phyloP scores from a whole-genome alignment of 1,284 basidiomycete genomes.

The Gomphus sp. region DNA sequence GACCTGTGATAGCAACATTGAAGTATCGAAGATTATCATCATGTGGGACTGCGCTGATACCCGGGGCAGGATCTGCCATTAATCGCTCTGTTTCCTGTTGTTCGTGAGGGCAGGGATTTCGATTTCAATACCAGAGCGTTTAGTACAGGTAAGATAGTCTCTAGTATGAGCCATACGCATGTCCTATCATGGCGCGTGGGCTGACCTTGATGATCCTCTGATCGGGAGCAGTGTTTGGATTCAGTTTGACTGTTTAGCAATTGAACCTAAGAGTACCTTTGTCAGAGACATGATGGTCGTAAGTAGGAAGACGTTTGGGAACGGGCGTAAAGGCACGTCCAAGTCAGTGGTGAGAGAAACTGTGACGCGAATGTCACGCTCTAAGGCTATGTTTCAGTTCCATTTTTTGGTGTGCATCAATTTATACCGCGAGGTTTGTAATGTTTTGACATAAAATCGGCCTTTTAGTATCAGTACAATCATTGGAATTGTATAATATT shows the following conservation, averaged over 20 bases:
- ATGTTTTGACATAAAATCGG: too few relatives aligned
- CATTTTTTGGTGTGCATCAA: too few relatives aligned
- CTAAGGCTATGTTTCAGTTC: too few relatives aligned
- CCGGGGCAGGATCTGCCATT: constrained; percentile 91
- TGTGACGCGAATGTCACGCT: not conserved
- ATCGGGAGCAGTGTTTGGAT: not conserved
- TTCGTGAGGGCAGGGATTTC: too few relatives aligned
- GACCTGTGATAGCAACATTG: constrained; percentile 94
- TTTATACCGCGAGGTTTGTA: too few relatives aligned
- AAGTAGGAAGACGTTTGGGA: not conserved
- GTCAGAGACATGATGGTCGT: constrained; percentile 5
- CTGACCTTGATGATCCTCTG: constrained; percentile 12
- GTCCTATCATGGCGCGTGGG: not conserved
- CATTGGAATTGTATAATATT: too few relatives aligned
- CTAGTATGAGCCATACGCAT: not conserved
- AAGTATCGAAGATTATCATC: constrained; percentile 99
- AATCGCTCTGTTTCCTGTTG: constrained; percentile 92
- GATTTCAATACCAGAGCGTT: not conserved
- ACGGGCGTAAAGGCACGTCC: not conserved
- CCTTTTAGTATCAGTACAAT: too few relatives aligned
- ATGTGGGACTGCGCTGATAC: constrained; percentile 88
- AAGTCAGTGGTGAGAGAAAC: not conserved
- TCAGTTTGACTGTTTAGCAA: not conserved
- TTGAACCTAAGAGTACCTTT: not conserved
- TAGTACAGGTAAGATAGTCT: not conserved